phyloP scores from a whole-genome alignment of 2,329 filamentous ascomycete species.

The Alternaria infectoria region DNA sequence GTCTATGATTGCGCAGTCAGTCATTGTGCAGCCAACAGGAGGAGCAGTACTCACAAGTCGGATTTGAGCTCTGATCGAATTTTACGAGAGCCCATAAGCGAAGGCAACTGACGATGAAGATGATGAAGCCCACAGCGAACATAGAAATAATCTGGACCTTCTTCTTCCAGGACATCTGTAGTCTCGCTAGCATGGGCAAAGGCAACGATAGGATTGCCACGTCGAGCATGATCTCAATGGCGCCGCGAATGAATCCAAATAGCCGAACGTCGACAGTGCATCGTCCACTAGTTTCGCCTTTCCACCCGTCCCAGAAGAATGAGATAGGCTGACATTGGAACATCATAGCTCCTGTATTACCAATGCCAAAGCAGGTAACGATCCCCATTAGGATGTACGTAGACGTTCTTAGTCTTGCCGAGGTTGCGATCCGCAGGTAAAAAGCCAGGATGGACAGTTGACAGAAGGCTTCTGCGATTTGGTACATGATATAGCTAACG shows the following conservation, averaged over 20 bases:
- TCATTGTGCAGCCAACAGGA: neutral
- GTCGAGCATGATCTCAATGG: neutral
- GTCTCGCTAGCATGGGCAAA: neutral
- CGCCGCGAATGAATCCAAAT: neutral
- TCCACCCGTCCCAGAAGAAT: neutral
- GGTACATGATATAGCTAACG: neutral
- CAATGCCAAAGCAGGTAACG: neutral
- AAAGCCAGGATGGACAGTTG: neutral
- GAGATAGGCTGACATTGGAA: neutral
- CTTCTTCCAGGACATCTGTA: neutral
- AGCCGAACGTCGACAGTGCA: neutral
- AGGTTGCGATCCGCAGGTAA: neutral
- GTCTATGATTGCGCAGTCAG: neutral
- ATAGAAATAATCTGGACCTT: neutral
- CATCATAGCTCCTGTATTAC: neutral
- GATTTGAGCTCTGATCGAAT: neutral
- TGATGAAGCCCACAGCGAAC: neutral
- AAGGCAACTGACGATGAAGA: neutral
- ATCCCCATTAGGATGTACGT: neutral
- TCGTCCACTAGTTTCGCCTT: neutral
- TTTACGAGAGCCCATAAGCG: neutral
- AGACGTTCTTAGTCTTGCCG: neutral
- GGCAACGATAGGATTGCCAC: neutral
- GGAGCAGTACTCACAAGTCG: neutral
- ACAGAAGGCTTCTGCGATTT: neutral